Evolutionary conservation across 257 asterid species (phyloP), one percentile per base, ranked within the genome.

Genomic region (Solanum commersonii): DNA sequence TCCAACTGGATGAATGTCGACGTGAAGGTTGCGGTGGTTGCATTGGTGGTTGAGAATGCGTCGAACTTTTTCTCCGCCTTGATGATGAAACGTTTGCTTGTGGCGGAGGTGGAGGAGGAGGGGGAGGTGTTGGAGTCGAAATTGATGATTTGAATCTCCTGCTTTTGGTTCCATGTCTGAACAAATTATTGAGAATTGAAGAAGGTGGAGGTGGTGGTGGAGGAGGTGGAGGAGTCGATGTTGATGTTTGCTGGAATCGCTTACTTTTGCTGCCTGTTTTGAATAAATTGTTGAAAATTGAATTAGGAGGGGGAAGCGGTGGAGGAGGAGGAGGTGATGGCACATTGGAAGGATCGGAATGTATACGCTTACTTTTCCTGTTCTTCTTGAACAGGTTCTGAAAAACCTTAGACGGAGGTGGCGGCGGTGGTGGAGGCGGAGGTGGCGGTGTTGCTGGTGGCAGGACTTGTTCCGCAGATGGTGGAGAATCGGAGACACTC

Each of bases 241-340:
- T 33, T 25, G 94, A 73, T 27, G 94, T 85, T 20, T 89, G 87
- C 34, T 73, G 88, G 87, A 91, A 93, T 27, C 96, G 92, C 89
- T 93, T 93, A 89, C 94, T 95, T 87, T 89, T 93, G 90, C 73
- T 89, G 38, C 93, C 94, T 6, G 91, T 84, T 90, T 94, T 94
- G 94, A 95, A 94, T 31, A 95, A 20, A 46, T 90, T 94, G 33
- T 93, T 94, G 93, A 95, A 93, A 65, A 94, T 93, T 81, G 97
- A 95, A 87, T 90, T 94, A n/a, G 95, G 95, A 6, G 94, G 96
- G 7, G 93, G 95, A n/a, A 94, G 95, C 18, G 94, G 95, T 1
- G 94, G 94, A 0, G 98, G 97, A 9, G 96, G 95, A 0, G 98
- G 94, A 0, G 94, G 92, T 11, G 94, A 93, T 5, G 91, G 68